These are phyloP conservation scores for Chimonanthus salicifolius DNA, from an alignment of 164 flowering plant species.

Conservation along the genomic window DNA sequence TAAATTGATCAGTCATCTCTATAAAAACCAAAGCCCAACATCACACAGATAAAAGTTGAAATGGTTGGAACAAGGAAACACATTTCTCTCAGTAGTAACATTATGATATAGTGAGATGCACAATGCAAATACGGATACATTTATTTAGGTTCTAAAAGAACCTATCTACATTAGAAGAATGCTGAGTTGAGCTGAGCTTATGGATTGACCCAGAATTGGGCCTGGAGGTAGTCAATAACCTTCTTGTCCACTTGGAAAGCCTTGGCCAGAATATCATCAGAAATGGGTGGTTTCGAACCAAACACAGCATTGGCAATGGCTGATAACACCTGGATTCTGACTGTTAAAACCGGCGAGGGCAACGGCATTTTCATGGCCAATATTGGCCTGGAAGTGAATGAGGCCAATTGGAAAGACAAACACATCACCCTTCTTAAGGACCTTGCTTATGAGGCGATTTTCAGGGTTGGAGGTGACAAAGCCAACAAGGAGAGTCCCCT, in stretches of 20 bases:
- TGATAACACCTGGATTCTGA: constrained; percentile 10
- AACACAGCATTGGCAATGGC: neutral
- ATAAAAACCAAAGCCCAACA: no score
- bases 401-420: constrained; percentile 14
- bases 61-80: no score
- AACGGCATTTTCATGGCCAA: neutral
- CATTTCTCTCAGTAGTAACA: no score
- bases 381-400: constrained; percentile 5
- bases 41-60: no score
- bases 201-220: neutral
- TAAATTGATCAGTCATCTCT: no score
- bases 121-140: no score
- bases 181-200: no score
- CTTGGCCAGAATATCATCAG: neutral
- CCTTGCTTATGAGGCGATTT: constrained; percentile 9
- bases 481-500: constrained; percentile 16
- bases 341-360: neutral
- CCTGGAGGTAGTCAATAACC: neutral
- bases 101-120: no score
- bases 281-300: neutral
- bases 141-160: no score
- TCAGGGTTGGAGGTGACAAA: constrained; percentile 13
- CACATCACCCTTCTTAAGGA: constrained; percentile 9
- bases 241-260: constrained; percentile 8
- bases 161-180: no score